phyloP scores from a whole-genome alignment of 169 alveolate species.

The Miamiensis avidus region DNA sequence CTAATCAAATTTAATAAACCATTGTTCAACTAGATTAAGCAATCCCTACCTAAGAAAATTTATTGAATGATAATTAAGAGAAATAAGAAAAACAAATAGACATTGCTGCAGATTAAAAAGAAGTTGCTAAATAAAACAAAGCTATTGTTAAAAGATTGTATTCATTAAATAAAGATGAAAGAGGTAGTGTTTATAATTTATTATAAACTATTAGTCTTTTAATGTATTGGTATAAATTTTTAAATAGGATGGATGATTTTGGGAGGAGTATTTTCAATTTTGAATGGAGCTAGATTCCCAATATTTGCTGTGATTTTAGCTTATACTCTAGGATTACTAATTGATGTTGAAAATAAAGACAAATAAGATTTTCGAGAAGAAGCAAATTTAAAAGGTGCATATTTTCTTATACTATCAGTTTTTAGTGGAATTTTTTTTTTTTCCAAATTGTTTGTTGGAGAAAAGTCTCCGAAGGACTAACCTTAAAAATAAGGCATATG shows the following conservation, averaged over 20 bases:
- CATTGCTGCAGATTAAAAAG: neutral
- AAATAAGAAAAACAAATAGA: too few relatives aligned
- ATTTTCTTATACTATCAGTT: slow-evolving; percentile 56
- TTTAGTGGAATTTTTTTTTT: neutral
- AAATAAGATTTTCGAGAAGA: neutral
- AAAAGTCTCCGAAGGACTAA: slow-evolving; percentile 44
- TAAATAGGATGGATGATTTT: too few relatives aligned
- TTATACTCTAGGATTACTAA: neutral
- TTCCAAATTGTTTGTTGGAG: slow-evolving; percentile 18
- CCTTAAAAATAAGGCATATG: slow-evolving; percentile 48
- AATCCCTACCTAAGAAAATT: too few relatives aligned
- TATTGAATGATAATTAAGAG: neutral
- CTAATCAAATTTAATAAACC: too few relatives aligned
- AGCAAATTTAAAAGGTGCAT: neutral
- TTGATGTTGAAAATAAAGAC: neutral
- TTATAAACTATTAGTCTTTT: too few relatives aligned
- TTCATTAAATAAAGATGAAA: too few relatives aligned
- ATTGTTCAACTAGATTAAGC: too few relatives aligned
- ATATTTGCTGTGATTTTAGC: slow-evolving; percentile 12
- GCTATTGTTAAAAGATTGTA: too few relatives aligned
- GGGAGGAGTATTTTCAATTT: slow-evolving; percentile 11
- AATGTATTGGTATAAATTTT: too few relatives aligned
- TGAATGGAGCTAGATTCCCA: slow-evolving; percentile 11
- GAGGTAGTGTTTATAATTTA: too few relatives aligned
- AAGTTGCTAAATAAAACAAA: neutral